A percentile compares a stretch with the other conserved stretches of the same genome.
Conservation (phyloP, 495 filamentous ascomycete genomes). For the Penicillium subrubescens region DNA sequence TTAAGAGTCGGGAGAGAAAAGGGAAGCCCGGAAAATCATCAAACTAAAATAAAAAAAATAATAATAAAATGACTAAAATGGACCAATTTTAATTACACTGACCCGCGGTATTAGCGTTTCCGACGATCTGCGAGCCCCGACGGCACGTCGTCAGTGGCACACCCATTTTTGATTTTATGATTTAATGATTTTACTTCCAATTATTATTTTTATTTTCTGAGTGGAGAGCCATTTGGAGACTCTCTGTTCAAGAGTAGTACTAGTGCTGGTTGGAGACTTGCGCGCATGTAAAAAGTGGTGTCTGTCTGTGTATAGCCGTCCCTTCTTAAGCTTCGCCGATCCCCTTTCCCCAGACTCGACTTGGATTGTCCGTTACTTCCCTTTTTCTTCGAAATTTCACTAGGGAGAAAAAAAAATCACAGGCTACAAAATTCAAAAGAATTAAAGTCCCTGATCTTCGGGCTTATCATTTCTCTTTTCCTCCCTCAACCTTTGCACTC, state of each 20-base stretch:
- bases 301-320: slow-evolving; percentile 22
- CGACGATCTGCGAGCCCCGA: slow-evolving; percentile 50
- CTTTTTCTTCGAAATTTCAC: slow-evolving; percentile 32
- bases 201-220: not conserved
- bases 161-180: not conserved
- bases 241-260: not conserved
- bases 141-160: slow-evolving; percentile 54
- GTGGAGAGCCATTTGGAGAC: not conserved
- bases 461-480: slow-evolving; percentile 39
- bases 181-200: slow-evolving; percentile 1
- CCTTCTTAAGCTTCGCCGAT: slow-evolving; percentile 80
- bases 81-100: slow-evolving; percentile 1
- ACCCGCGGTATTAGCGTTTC: slow-evolving; percentile 13
- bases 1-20: not conserved
- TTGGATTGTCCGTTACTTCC: slow-evolving; percentile 7
- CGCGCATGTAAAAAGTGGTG: not conserved
- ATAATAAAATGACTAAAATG: too few relatives aligned
- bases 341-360: slow-evolving; percentile 55
- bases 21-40: slow-evolving; percentile 3
- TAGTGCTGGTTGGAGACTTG: not conserved
- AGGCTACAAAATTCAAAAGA: slow-evolving; percentile 24
- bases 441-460: slow-evolving; percentile 22
- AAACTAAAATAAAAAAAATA: not conserved
- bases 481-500: slow-evolving; percentile 13
- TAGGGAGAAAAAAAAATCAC: slow-evolving; percentile 14